A percentile compares a stretch with the other conserved stretches of the same genome.
Conservation (phyloP, 2,329 filamentous ascomycete species). For the Cladobotryum protrusum region DNA sequence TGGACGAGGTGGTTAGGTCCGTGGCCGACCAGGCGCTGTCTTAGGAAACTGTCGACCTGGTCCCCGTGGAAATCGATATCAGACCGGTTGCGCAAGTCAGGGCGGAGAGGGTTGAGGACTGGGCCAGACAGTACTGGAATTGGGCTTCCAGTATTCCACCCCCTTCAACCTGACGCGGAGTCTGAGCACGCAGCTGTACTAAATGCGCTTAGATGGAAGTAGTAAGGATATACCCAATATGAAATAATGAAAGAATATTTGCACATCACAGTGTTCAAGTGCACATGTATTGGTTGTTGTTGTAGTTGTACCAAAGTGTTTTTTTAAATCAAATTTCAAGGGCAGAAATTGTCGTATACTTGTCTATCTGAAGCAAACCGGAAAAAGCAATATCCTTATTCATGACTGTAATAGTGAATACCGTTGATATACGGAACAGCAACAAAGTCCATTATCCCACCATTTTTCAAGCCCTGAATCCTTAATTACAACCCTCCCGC, state of each 20-base stretch:
- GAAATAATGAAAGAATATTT: not conserved
- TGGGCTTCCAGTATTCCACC: too few relatives aligned
- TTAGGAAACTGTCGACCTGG: constrained; percentile 11
- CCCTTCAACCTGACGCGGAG: too few relatives aligned
- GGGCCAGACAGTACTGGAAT: not conserved
- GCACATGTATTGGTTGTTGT: too few relatives aligned
- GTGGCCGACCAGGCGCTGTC: constrained; percentile 14
- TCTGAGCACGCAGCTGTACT: too few relatives aligned
- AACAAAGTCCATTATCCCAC: not conserved
- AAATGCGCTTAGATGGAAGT: not conserved
- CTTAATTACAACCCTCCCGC: too few relatives aligned
- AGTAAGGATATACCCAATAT: not conserved
- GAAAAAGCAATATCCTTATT: too few relatives aligned
- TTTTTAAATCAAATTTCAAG: not conserved
- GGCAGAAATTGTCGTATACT: too few relatives aligned
- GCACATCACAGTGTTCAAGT: too few relatives aligned
- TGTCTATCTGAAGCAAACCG: not conserved
- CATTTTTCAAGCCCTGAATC: too few relatives aligned
- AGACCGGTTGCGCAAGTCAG: not conserved
- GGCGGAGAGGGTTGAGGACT: not conserved
- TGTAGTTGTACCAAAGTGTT: too few relatives aligned
- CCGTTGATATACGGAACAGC: not conserved
- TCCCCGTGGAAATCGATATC: not conserved
- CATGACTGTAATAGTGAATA: too few relatives aligned
- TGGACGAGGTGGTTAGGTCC: constrained; percentile 19